Evolutionary conservation across 2,329 filamentous ascomycete genomes (phyloP).

Genomic region (Paecilomyces sp.): DNA sequence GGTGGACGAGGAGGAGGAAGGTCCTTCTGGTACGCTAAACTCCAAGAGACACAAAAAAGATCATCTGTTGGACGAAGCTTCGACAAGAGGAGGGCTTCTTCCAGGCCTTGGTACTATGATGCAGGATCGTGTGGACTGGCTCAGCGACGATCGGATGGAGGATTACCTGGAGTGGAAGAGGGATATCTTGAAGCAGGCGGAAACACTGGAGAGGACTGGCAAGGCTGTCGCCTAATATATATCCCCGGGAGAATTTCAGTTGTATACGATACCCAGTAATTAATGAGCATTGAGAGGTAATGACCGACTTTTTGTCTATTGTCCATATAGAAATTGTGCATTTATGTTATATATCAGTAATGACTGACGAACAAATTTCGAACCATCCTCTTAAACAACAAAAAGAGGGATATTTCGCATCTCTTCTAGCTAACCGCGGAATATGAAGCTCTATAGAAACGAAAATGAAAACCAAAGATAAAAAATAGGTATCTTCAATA

Average conservation of each 20-base stretch:
- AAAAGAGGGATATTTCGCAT: background rate
- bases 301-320: background rate
- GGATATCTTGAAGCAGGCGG: conserved; percentile 31
- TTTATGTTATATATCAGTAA: background rate
- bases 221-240: background rate
- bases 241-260: background rate
- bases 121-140: conserved; percentile 41
- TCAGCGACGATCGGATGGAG: conserved; percentile 36
- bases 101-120: conserved; percentile 46
- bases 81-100: conserved; percentile 29
- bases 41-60: conserved; percentile 18
- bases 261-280: background rate
- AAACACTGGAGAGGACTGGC: conserved; percentile 18
- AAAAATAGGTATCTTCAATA: conserved; percentile 49
- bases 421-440: background rate
- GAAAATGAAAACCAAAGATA: background rate
- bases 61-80: conserved; percentile 8
- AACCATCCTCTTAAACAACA: background rate
- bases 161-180: conserved; percentile 40
- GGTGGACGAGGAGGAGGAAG: conserved; percentile 28
- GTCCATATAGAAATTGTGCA: background rate
- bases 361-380: background rate
- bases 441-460: background rate
- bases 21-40: conserved; percentile 15
- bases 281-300: background rate